phyloP scores from a whole-genome alignment of 179 eudicot genomes.

The Carnegiea gigantea region DNA sequence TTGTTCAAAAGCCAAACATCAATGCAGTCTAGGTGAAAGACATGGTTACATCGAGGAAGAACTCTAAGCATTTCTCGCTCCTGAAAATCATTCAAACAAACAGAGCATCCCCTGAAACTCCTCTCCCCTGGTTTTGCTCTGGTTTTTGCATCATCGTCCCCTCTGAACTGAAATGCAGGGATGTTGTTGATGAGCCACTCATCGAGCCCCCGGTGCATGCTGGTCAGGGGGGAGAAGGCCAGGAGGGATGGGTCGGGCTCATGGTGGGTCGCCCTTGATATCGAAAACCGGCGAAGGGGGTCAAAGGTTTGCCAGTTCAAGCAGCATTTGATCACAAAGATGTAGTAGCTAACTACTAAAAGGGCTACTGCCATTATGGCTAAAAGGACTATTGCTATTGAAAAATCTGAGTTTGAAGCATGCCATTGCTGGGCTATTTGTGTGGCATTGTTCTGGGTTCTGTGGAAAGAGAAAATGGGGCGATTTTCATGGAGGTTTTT shows the following conservation, averaged over 20 bases:
- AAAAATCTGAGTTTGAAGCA: conserved; percentile 45
- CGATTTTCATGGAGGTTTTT: conserved; percentile 13
- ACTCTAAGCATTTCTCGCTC: conserved; percentile 39
- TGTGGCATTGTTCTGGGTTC: conserved; percentile 14
- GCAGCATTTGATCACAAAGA: conserved; percentile 69
- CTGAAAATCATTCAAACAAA: conserved; percentile 38
- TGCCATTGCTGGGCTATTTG: conserved; percentile 18
- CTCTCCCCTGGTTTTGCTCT: conserved; percentile 14
- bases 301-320: conserved; percentile 56
- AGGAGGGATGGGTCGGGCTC: conserved; percentile 31
- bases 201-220: conserved; percentile 50
- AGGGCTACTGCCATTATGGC: conserved; percentile 57
- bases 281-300: conserved; percentile 49
- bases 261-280: conserved; percentile 17
- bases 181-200: conserved; percentile 62
- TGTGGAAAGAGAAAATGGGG: conserved; percentile 3
- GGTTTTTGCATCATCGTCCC: not conserved
- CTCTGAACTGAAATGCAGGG: conserved; percentile 58
- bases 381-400: conserved; percentile 56
- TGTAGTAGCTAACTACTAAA: conserved; percentile 62
- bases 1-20: conserved; percentile 47
- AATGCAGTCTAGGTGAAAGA: conserved; percentile 44
- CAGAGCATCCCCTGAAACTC: conserved; percentile 42
- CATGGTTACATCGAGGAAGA: conserved; percentile 37
- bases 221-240: conserved; percentile 50